Percentiles rank a stretch among this genome's conserved stretches.
Evolutionary conservation across 139 green algal genomes (phyloP).

Genomic region (Coelastrella sp.): DNA sequence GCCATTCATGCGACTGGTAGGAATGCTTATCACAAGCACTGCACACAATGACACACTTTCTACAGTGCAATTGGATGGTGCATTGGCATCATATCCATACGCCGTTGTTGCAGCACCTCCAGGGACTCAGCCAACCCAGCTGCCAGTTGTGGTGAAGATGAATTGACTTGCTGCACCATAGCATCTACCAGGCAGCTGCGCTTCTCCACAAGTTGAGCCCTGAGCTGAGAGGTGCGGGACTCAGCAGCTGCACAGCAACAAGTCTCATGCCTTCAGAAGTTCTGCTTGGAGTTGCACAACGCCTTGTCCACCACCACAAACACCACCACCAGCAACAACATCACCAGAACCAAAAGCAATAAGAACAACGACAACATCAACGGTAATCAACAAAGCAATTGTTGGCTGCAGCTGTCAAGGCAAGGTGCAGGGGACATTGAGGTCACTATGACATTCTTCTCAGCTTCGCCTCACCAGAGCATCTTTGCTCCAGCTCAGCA

Average conservation of each 20-base stretch:
- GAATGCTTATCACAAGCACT: not conserved
- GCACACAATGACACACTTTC: too few relatives aligned
- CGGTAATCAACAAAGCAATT: too few relatives aligned
- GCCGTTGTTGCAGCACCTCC: not conserved
- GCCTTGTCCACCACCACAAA: not conserved
- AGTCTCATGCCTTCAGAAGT: not conserved
- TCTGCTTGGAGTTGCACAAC: not conserved
- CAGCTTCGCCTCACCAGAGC: not conserved
- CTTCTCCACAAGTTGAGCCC: conserved; percentile 29
- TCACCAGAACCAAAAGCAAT: not conserved
- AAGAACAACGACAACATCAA: too few relatives aligned
- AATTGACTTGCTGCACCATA: conserved; percentile 14
- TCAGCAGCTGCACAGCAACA: conserved; percentile 25
- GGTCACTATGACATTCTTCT: not conserved
- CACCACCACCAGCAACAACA: not conserved
- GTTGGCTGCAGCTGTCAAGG: not conserved
- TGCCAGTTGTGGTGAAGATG: not conserved
- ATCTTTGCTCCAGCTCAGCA: conserved; percentile 25
- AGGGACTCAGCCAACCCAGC: conserved; percentile 5
- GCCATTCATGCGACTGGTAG: not conserved
- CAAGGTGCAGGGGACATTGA: not conserved
- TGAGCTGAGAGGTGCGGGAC: conserved; percentile 12
- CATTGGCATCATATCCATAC: not conserved
- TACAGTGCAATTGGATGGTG: too few relatives aligned
- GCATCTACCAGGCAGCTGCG: conserved; percentile 40